Percentiles rank a stretch among this genome's conserved stretches.
Conservation (phyloP, 352 stramenopile species). For the Globisporangium parvum region DNA sequence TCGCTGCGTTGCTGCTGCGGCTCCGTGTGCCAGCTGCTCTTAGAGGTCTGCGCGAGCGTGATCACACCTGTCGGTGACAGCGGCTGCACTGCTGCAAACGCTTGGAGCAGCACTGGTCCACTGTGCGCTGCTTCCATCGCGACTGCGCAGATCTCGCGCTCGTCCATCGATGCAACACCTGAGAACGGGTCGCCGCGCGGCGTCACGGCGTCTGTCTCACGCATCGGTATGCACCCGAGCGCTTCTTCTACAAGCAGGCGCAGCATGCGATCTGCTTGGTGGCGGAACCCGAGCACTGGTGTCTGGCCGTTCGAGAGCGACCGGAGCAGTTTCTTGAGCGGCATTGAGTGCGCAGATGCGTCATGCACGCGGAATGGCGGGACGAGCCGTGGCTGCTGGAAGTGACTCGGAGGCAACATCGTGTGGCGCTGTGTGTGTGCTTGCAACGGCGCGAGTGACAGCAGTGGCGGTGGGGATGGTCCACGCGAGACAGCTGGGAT, state of each 20-base stretch:
- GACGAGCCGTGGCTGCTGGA: background rate
- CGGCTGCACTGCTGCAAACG: slow-evolving; percentile 22
- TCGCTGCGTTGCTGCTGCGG: background rate
- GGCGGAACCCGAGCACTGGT: slow-evolving; percentile 18
- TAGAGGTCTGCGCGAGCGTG: slow-evolving; percentile 5
- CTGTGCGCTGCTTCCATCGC: slow-evolving; percentile 13
- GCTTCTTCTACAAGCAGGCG: slow-evolving; percentile 34
- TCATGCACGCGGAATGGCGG: slow-evolving; percentile 25
- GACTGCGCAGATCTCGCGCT: slow-evolving; percentile 18
- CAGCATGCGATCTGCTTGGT: slow-evolving; percentile 22
- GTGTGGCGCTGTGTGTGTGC: too few species aligned
- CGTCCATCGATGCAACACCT: slow-evolving; percentile 2
- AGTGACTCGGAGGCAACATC: too few species aligned
- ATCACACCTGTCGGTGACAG: slow-evolving; percentile 11
- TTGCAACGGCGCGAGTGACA: too few species aligned
- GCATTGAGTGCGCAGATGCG: slow-evolving; percentile 16
- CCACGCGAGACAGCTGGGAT: too few species aligned
- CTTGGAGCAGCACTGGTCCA: slow-evolving; percentile 14
- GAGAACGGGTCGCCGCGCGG: too few species aligned
- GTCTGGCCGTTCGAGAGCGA: slow-evolving; percentile 16
- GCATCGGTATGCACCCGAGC: slow-evolving; percentile 21
- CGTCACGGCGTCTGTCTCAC: slow-evolving; percentile 1
- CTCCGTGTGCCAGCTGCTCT: background rate
- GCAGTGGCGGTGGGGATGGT: too few species aligned
- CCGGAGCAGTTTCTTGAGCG: slow-evolving; percentile 21